A percentile compares a stretch with the other conserved stretches of the same genome.
These are phyloP conservation scores for Pestalotiopsis sp. DNA, from an alignment of 2,329 filamentous ascomycete species.

Conservation along the genomic window DNA sequence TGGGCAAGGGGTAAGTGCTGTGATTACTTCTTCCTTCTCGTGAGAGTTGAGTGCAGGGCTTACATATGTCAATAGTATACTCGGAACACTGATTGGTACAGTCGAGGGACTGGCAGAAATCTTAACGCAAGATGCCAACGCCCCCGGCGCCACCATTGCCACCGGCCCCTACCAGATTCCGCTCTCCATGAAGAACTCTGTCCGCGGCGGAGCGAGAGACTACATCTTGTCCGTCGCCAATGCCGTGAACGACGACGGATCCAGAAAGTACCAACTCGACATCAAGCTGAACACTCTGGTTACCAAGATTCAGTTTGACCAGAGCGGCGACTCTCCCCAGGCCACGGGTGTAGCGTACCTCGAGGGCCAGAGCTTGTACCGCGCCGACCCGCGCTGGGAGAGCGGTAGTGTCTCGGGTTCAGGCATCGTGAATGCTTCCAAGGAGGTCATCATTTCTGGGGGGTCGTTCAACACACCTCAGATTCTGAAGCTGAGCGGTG, in stretches of 20 bases:
- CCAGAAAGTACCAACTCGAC: conserved; percentile 39
- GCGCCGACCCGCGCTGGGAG: conserved; percentile 13
- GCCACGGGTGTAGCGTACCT: conserved; percentile 9
- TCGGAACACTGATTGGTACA: conserved; percentile 18
- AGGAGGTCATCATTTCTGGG: conserved; percentile 51
- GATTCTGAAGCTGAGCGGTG: conserved; percentile 50
- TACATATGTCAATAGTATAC: not conserved
- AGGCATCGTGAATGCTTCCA: conserved; percentile 38
- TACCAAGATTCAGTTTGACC: conserved; percentile 3
- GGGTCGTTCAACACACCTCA: conserved; percentile 57
- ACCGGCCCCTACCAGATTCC: conserved; percentile 47
- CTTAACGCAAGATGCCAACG: conserved; percentile 15
- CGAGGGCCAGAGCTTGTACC: conserved; percentile 7
- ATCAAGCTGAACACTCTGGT: conserved; percentile 30
- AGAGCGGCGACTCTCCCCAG: not conserved
- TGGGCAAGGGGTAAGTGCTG: conserved; percentile 29
- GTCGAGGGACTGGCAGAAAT: conserved; percentile 6
- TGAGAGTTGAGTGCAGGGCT: not conserved
- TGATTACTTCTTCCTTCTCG: not conserved
- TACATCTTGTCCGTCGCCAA: conserved; percentile 51
- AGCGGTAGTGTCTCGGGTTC: conserved; percentile 26
- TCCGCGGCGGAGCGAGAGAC: conserved; percentile 50
- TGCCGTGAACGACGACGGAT: conserved; percentile 46
- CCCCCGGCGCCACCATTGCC: not conserved
- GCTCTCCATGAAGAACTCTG: conserved; percentile 42